Percentiles rank a stretch among this genome's conserved stretches.
Conservation (phyloP, 2,329 filamentous ascomycete genomes). For the Colletotrichum musicola region DNA sequence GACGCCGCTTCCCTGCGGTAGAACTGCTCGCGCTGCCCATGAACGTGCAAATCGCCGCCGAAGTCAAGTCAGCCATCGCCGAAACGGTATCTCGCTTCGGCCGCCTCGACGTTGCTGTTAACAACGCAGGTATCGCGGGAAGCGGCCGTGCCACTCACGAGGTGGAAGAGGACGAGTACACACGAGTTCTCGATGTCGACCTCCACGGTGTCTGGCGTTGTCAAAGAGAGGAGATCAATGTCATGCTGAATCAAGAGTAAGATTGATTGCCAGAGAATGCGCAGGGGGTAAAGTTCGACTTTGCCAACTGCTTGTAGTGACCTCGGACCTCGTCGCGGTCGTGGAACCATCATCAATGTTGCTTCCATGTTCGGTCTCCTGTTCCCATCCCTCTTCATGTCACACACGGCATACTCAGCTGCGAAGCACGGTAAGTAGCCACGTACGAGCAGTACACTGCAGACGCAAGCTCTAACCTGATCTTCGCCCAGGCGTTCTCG, state of each 20-base stretch:
- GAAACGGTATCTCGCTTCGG: conserved; percentile 60
- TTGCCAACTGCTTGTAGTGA: conserved; percentile 43
- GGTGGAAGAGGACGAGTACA: conserved; percentile 60
- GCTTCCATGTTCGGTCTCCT: conserved; percentile 65
- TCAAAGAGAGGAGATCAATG: conserved; percentile 63
- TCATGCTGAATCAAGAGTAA: conserved; percentile 65
- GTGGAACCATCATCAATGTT: conserved; percentile 67
- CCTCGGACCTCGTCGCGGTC: conserved; percentile 53
- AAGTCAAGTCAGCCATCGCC: conserved; percentile 58
- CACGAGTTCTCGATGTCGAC: conserved; percentile 64
- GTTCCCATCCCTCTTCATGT: conserved; percentile 49
- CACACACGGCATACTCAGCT: conserved; percentile 61
- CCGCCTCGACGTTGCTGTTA: conserved; percentile 67
- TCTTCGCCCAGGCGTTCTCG: conserved; percentile 53
- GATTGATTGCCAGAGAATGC: conserved; percentile 1
- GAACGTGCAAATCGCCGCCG: conserved; percentile 59
- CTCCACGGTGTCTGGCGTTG: conserved; percentile 69
- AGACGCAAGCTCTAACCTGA: background rate
- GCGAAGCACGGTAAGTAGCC: conserved; percentile 61
- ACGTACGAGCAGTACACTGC: too few species aligned
- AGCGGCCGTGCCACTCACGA: conserved; percentile 58
- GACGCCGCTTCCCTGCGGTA: conserved; percentile 53
- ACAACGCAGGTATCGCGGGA: conserved; percentile 66
- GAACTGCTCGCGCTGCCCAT: conserved; percentile 55
- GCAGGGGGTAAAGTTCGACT: background rate